These are phyloP conservation scores for Onygenales sp. DNA, from an alignment of 2,329 filamentous ascomycete species.

Conservation along the genomic window DNA sequence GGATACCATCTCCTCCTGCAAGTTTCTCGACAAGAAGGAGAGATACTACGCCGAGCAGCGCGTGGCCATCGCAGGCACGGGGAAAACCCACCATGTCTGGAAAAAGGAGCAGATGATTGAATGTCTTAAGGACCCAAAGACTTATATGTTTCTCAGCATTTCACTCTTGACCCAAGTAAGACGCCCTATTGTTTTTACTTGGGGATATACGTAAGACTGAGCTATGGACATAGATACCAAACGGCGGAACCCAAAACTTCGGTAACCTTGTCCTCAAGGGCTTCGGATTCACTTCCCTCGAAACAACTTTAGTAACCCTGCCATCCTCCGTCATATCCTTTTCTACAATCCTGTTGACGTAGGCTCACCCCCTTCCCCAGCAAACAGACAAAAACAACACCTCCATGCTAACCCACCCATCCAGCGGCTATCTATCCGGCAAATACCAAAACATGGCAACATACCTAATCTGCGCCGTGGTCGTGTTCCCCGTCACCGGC, in stretches of 20 bases:
- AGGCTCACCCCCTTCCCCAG: constrained; percentile 27
- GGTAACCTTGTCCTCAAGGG: constrained; percentile 48
- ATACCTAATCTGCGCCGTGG: constrained; percentile 41
- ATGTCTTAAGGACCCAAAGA: constrained; percentile 49
- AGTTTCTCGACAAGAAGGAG: constrained; percentile 49
- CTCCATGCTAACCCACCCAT: constrained; percentile 13
- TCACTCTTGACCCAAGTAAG: constrained; percentile 33
- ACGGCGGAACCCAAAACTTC: constrained; percentile 53
- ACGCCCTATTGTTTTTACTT: not conserved
- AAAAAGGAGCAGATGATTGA: constrained; percentile 44
- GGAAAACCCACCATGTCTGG: constrained; percentile 42
- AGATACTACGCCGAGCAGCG: constrained; percentile 39
- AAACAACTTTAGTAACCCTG: constrained; percentile 50
- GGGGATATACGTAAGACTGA: constrained; percentile 7
- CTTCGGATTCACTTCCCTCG: constrained; percentile 46
- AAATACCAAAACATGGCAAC: constrained; percentile 44
- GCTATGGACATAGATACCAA: constrained; percentile 43
- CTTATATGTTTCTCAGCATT: constrained; percentile 49
- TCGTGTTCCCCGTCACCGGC: constrained; percentile 44
- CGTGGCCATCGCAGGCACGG: constrained; percentile 43
- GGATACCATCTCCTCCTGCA: constrained; percentile 45
- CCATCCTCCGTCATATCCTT: constrained; percentile 48
- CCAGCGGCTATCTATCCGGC: constrained; percentile 43
- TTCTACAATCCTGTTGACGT: constrained; percentile 2
- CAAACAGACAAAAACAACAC: no score